phyloP scores from a whole-genome alignment of 371 early-diverging fungal species.

The Dichotomocladium elegans region DNA sequence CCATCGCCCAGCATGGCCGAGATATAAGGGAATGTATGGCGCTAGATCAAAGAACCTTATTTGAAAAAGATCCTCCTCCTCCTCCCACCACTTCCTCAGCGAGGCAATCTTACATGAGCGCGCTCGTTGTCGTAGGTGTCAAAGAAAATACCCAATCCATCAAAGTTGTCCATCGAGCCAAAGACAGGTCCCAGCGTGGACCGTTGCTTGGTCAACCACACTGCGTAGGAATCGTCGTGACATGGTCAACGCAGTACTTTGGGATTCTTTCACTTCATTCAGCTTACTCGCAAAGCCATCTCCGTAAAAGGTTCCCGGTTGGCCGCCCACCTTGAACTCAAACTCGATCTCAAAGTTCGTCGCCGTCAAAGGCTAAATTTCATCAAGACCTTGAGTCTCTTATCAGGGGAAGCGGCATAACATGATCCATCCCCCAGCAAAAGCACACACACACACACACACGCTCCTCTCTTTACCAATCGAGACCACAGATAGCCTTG shows the following conservation, averaged over 20 bases:
- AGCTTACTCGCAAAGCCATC: constrained; percentile 97
- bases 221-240: constrained; percentile 6
- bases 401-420: no score
- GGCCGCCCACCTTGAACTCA: constrained; percentile 85
- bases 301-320: constrained; percentile 66
- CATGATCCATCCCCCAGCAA: background rate
- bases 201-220: constrained; percentile 50
- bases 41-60: constrained; percentile 4
- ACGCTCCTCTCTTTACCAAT: constrained; percentile 34
- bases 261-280: no score
- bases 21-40: constrained; percentile 81
- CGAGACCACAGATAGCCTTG: constrained; percentile 87
- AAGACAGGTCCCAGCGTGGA: constrained; percentile 79
- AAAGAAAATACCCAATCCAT: constrained; percentile 93
- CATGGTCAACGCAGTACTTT: no score
- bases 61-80: no score
- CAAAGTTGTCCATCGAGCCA: constrained; percentile 84
- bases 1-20: constrained; percentile 96
- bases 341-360: constrained; percentile 87
- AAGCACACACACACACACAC: background rate
- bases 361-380: constrained; percentile 56
- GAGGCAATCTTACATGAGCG: constrained; percentile 56
- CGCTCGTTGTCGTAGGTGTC: constrained; percentile 93
- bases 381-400: no score
- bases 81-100: background rate